phyloP scores from a whole-genome alignment of 2,329 filamentous ascomycete species.

The Trichoderma lentiforme region DNA sequence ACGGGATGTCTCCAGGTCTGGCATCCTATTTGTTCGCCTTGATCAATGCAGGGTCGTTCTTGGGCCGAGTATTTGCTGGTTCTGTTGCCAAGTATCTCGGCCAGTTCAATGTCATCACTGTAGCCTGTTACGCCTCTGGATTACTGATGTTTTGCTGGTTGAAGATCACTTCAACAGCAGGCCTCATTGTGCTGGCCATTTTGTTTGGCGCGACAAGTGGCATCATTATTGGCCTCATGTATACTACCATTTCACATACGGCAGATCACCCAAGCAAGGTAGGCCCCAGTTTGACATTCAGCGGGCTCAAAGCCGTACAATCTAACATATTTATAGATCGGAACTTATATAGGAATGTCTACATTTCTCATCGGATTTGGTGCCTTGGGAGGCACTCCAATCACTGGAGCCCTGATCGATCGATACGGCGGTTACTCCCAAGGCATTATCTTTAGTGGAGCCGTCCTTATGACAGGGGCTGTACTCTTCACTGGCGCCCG shows the following conservation, averaged over 20 bases:
- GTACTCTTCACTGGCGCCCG: not conserved
- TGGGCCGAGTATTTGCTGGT: constrained; percentile 5
- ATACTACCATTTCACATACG: not conserved
- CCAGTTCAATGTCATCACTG: constrained; percentile 1
- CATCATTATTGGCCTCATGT: not conserved
- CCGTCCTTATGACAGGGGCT: not conserved
- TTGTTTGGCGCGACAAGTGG: constrained; percentile 3
- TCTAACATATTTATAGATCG: not conserved
- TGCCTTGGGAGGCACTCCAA: not conserved
- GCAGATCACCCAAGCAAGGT: constrained; percentile 7
- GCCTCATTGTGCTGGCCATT: not conserved
- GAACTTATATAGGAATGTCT: not conserved
- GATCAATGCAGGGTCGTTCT: not conserved
- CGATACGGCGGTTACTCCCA: not conserved
- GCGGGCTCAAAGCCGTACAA: not conserved
- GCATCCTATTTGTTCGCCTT: not conserved
- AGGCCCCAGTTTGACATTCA: not conserved
- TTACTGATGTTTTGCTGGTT: constrained; percentile 6
- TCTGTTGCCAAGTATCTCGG: not conserved
- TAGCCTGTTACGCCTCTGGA: not conserved
- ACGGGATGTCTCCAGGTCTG: constrained; percentile 1
- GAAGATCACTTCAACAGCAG: not conserved
- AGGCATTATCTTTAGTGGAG: constrained; percentile 1
- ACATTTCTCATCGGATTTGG: not conserved
- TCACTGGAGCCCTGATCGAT: not conserved